Percentiles rank a stretch among this genome's conserved stretches.
Evolutionary conservation across 148 eudicot species (phyloP).

Genomic region (Arctostaphylos glauca): DNA sequence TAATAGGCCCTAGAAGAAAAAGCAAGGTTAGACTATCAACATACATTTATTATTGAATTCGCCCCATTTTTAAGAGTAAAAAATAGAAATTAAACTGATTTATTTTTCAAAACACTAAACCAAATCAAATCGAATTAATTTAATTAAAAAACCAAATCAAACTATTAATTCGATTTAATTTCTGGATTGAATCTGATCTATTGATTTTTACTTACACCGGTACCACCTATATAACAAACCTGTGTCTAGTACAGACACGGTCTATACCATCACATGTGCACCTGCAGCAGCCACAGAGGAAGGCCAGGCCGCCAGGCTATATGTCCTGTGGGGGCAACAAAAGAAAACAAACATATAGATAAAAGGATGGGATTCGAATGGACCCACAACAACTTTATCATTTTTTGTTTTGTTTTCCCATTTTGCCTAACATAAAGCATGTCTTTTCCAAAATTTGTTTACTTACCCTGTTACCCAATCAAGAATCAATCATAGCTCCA

Average conservation of each 20-base stretch:
- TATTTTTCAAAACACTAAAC: too few species aligned
- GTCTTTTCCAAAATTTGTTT: not conserved
- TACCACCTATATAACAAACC: not conserved
- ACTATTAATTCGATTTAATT: too few species aligned
- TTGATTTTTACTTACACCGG: too few species aligned
- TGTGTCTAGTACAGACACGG: not conserved
- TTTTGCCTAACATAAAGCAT: not conserved
- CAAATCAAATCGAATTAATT: too few species aligned
- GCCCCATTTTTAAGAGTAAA: too few species aligned
- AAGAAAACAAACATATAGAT: not conserved
- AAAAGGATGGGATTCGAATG: not conserved
- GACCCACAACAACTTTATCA: not conserved
- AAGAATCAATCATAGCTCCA: not conserved
- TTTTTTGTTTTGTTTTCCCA: not conserved
- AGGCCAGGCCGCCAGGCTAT: not conserved
- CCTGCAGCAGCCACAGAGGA: not conserved
- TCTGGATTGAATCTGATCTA: too few species aligned
- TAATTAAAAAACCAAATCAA: too few species aligned
- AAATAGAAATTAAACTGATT: too few species aligned
- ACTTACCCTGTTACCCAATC: conserved; percentile 9
- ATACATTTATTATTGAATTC: too few species aligned
- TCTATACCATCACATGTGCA: not conserved
- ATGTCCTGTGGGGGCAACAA: not conserved
- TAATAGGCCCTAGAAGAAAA: too few species aligned
- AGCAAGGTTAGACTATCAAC: too few species aligned